Base-by-base conservation (phyloP, 169 alveolate genomes). In the Plasmodium inui region DNA sequence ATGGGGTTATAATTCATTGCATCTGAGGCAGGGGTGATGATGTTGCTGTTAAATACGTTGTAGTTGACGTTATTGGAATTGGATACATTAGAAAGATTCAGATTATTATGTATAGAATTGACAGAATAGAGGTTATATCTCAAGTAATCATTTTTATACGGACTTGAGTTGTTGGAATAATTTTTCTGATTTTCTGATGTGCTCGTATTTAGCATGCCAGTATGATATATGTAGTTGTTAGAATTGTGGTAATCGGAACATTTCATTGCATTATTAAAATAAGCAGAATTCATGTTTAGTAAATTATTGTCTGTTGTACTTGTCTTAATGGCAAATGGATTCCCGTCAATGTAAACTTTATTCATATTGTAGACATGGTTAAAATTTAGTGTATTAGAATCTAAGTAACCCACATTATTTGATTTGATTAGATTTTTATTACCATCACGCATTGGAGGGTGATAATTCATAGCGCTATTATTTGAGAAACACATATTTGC, bases 71-170 rank as follows among this genome's bases (percentile, higher is more conserved):
- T 85, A 76, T 53, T 78, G 2, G 93, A 85, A 70, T 57, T 85
- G 67, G 93, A 85, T 55, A 76, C 7, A 32, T 85, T 85, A 7
- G 93, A 78, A 85, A 74, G 76, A 19, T 85, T 85, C 46, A 83
- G 17, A 83, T 83, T 70, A 71, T 67, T 61, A 83, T 72, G 32
- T 44, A 83, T 41, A 39, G 32, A 30, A 83, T 83, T 83, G 3
- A 37, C 81, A 19, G 92, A 83, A 34, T 67, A 44, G 46, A 73
- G 41, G 67, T 74, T 74, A 67, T 74, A 34, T 76, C 76, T 85
- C 30, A 78, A 74, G 55, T 85, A 85, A 85, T 85, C 93, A 34
- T 44, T 85, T 85, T 76, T 85, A 76, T 78, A 39, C 67, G 85
- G 85, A 34, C 84, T 85, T 14, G 85, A 85, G 26, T 53, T 78